Evolutionary conservation across 2,329 filamentous ascomycete genomes (phyloP).

Genomic region (Ramularia collo-cygni): DNA sequence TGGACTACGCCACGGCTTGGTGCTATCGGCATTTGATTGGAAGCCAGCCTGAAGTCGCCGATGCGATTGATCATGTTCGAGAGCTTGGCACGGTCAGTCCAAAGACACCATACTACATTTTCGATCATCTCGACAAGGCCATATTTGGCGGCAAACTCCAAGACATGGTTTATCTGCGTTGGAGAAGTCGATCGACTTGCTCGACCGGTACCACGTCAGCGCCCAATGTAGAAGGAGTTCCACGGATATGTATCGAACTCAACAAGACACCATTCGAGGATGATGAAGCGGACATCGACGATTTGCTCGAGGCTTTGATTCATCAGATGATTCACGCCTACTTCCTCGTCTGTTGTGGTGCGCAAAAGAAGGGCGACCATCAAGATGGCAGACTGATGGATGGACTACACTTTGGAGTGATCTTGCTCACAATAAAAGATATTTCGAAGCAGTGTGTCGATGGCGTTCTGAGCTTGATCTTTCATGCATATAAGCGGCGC

Average conservation of each 20-base stretch:
- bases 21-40: slow-evolving; percentile 29
- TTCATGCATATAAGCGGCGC: slow-evolving; percentile 24
- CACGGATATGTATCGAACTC: slow-evolving; percentile 33
- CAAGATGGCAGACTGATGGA: slow-evolving; percentile 33
- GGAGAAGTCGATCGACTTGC: slow-evolving; percentile 20
- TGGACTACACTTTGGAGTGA: slow-evolving; percentile 35
- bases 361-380: slow-evolving; percentile 25
- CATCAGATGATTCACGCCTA: slow-evolving; percentile 44
- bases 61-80: slow-evolving; percentile 22
- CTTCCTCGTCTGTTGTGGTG: slow-evolving; percentile 37
- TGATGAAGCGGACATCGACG: slow-evolving; percentile 24
- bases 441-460: slow-evolving; percentile 25
- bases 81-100: slow-evolving; percentile 18
- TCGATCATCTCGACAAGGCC: slow-evolving; percentile 31
- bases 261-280: slow-evolving; percentile 25
- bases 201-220: slow-evolving; percentile 33
- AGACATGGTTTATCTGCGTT: slow-evolving; percentile 32
- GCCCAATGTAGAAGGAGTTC: slow-evolving; percentile 23
- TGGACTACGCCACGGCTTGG: slow-evolving; percentile 38
- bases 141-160: slow-evolving; percentile 35
- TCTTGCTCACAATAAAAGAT: slow-evolving; percentile 33
- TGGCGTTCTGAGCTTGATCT: slow-evolving; percentile 27
- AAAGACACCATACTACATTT: slow-evolving; percentile 30
- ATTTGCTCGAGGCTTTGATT: slow-evolving; percentile 33
- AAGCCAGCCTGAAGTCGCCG: slow-evolving; percentile 20